These are phyloP conservation scores for Saccharomycopsis hybrid DNA, from an alignment of 1,139 yeast species.

Conservation along the genomic window DNA sequence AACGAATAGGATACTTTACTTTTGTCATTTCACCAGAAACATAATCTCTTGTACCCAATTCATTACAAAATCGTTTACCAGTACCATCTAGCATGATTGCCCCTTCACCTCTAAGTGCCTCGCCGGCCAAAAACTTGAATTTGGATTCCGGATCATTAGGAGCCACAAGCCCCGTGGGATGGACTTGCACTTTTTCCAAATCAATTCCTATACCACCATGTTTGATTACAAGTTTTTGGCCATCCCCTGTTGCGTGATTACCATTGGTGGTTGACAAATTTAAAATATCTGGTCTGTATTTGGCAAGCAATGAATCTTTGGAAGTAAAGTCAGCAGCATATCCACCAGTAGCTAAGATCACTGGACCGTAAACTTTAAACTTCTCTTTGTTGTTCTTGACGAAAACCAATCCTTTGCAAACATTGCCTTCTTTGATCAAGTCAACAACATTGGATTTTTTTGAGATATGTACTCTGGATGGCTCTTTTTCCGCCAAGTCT, in stretches of 20 bases:
- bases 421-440: constrained; percentile 27
- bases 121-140: constrained; percentile 70
- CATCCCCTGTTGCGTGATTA: constrained; percentile 71
- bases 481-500: constrained; percentile 40
- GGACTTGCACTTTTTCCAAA: constrained; percentile 74
- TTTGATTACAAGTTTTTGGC: constrained; percentile 53
- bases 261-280: constrained; percentile 71
- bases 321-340: constrained; percentile 54
- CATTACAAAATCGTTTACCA: constrained; percentile 68
- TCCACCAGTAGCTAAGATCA: constrained; percentile 78
- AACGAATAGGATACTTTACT: constrained; percentile 47
- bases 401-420: constrained; percentile 22
- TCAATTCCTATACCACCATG: constrained; percentile 59
- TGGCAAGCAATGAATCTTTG: constrained; percentile 36
- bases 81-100: constrained; percentile 58
- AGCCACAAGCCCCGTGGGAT: constrained; percentile 76
- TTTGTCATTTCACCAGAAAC: constrained; percentile 56
- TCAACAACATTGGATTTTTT: constrained; percentile 54
- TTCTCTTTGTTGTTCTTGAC: constrained; percentile 25
- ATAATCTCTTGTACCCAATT: constrained; percentile 62
- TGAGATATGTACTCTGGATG: constrained; percentile 45
- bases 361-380: constrained; percentile 42
- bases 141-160: constrained; percentile 46
- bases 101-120: constrained; percentile 72
- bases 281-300: constrained; percentile 57